Base-by-base conservation (phyloP, 2,329 filamentous ascomycete species). In the Amphichorda felina region DNA sequence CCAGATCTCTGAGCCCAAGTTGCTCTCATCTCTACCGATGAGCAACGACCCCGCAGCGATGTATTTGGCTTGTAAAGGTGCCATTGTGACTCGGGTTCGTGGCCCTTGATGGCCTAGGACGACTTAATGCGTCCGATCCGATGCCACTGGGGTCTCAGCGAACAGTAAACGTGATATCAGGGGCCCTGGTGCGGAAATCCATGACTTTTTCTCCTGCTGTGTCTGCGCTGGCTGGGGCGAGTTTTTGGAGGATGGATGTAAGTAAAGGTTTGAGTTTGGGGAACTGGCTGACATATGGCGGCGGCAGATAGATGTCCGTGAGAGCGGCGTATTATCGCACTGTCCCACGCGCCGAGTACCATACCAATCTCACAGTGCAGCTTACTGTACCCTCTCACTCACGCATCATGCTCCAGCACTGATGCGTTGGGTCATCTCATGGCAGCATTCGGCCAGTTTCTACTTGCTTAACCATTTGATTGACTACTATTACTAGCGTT, bases 31-130 rank as follows among this genome's bases (percentile, higher is more conserved):
- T 18, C 33, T 39, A 2, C 41, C 37, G 33, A 66, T 41, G 13
- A 43, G 40, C 2, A 67, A 42, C 39, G 56, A 61, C 34, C 65
- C 65, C 15, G 51, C 50, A 2, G 63, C 61, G 35, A 68, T 60
- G 40, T 62, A 63, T 26, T 43, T 34, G 25, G 43, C 35, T 29
- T 39, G 25, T 17, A 35, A 38, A 30, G 30, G 38, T 25, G 38
- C 35, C 43, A 52, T 47, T 34, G 13, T 37, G 25, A 37, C 25
- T n/a, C 10, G 14, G 19, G 9, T n/a, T n/a, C 17, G 25, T 21
- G 29, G 18, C 27, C 26, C 6, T 22, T 15, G 18, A 26, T 11
- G n/a, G 13, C 18, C 18, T 16, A 17, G 24, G 17, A 10, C 17
- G 21, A 34, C n/a, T 6, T 10, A 24, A 24, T 6, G 21, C 10